Conservation (phyloP, 1,139 yeast species). For the Martiniozyma asiatica region DNA sequence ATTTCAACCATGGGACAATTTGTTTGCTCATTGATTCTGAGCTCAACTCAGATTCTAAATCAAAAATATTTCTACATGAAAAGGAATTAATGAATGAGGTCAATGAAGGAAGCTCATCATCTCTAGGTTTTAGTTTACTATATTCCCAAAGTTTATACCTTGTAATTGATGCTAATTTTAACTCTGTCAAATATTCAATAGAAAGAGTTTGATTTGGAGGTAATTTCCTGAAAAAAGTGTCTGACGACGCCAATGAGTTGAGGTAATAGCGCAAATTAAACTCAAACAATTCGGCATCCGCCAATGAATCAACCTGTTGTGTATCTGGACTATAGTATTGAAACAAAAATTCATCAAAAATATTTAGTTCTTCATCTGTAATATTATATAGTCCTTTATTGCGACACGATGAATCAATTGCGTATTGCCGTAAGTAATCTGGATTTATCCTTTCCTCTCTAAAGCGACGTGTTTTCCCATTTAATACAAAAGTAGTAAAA, state of each 20-base stretch:
- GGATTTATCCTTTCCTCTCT: constrained; percentile 39
- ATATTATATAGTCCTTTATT: constrained; percentile 24
- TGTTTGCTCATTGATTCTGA: background rate
- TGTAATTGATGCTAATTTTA: constrained; percentile 22
- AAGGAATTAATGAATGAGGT: constrained; percentile 12
- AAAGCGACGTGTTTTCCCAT: constrained; percentile 9
- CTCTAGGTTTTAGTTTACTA: constrained; percentile 37
- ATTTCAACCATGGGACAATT: constrained; percentile 10
- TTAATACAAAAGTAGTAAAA: background rate
- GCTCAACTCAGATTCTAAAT: background rate
- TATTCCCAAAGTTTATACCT: constrained; percentile 37
- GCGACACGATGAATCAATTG: constrained; percentile 33
- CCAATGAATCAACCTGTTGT: too few relatives aligned
- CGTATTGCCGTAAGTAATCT: constrained; percentile 33
- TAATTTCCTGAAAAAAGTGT: background rate
- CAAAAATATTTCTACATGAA: background rate
- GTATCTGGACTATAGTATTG: constrained; percentile 4
- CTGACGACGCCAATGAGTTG: too few relatives aligned
- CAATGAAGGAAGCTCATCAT: constrained; percentile 27
- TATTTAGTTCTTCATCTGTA: constrained; percentile 23
- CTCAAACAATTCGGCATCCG: too few relatives aligned
- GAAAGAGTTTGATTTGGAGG: too few relatives aligned
- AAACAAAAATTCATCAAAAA: constrained; percentile 12
- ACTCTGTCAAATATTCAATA: constrained; percentile 9
- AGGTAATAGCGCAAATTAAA: too few relatives aligned